phyloP scores from a whole-genome alignment of 2,329 filamentous ascomycete genomes.

The Elsinoe perseae region DNA sequence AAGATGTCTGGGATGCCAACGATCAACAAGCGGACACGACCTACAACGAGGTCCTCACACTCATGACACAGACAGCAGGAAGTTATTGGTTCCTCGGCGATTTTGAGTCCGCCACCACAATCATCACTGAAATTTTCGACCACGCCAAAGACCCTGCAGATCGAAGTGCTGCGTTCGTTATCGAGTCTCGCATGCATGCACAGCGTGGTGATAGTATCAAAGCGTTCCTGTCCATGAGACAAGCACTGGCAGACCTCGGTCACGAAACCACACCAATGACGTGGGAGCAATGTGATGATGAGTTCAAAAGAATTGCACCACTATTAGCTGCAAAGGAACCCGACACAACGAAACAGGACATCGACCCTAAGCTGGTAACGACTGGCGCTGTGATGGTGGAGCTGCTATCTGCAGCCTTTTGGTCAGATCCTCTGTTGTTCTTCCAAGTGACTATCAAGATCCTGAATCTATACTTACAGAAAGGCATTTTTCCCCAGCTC shows the following conservation, averaged over 20 bases:
- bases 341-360: conserved; percentile 32
- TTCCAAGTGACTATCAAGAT: conserved; percentile 63
- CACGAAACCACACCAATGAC: conserved; percentile 58
- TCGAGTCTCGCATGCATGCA: conserved; percentile 71
- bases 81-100: conserved; percentile 74
- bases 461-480: conserved; percentile 56
- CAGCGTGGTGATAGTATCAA: conserved; percentile 63
- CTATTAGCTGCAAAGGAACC: conserved; percentile 41
- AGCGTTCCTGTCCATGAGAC: conserved; percentile 62
- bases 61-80: conserved; percentile 73
- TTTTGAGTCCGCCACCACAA: conserved; percentile 55
- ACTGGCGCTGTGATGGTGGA: conserved; percentile 65
- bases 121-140: conserved; percentile 63
- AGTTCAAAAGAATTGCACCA: conserved; percentile 50
- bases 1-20: conserved; percentile 63
- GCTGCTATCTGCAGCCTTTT: conserved; percentile 62
- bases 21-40: conserved; percentile 57
- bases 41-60: conserved; percentile 76
- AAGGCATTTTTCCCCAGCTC: conserved; percentile 61
- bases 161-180: conserved; percentile 74
- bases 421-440: conserved; percentile 64
- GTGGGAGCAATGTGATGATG: conserved; percentile 68
- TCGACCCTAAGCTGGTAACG: conserved; percentile 50
- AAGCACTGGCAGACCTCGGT: conserved; percentile 62
- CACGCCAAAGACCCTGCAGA: conserved; percentile 66